A percentile compares a stretch with the other conserved stretches of the same genome.
Evolutionary conservation across 768 basidiomycete genomes (phyloP).

Genomic region (Crassisporium funariophilum): DNA sequence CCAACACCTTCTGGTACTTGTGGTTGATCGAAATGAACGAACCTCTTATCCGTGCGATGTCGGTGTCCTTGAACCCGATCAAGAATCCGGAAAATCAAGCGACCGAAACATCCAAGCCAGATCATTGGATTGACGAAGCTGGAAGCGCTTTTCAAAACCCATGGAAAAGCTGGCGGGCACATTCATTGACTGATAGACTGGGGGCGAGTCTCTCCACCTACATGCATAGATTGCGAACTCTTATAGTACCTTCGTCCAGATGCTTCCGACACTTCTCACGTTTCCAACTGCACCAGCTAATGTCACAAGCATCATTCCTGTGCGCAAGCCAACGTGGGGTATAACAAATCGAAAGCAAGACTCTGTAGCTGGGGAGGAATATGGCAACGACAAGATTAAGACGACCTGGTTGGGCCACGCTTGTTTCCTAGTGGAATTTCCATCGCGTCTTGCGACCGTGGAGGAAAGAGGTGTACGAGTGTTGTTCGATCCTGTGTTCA

Average conservation of each 20-base stretch:
- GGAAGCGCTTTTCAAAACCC: slow-evolving; percentile 28
- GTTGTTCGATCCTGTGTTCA: slow-evolving; percentile 57
- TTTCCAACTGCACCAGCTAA: slow-evolving; percentile 18
- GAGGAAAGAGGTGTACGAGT: slow-evolving; percentile 44
- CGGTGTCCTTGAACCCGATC: slow-evolving; percentile 7
- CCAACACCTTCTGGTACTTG: too few relatives aligned
- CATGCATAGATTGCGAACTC: not conserved
- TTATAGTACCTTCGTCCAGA: slow-evolving; percentile 1
- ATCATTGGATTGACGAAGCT: slow-evolving; percentile 27
- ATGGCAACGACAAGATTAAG: slow-evolving; percentile 42
- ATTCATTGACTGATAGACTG: slow-evolving; percentile 16
- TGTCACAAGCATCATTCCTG: slow-evolving; percentile 24
- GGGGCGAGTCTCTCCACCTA: slow-evolving; percentile 10
- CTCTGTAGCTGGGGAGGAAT: slow-evolving; percentile 7
- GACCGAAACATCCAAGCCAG: slow-evolving; percentile 16
- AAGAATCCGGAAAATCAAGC: slow-evolving; percentile 15
- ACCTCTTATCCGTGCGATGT: too few relatives aligned
- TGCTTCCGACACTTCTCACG: slow-evolving; percentile 8
- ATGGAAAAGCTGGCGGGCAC: slow-evolving; percentile 29
- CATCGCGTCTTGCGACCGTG: slow-evolving; percentile 28
- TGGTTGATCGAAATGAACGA: too few relatives aligned
- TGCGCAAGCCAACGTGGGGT: slow-evolving; percentile 43
- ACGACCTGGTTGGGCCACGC: slow-evolving; percentile 61
- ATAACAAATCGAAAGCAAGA: slow-evolving; percentile 7
- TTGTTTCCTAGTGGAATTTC: slow-evolving; percentile 54